Conservation (phyloP, 306 rosid species). For the Prunus padus region DNA sequence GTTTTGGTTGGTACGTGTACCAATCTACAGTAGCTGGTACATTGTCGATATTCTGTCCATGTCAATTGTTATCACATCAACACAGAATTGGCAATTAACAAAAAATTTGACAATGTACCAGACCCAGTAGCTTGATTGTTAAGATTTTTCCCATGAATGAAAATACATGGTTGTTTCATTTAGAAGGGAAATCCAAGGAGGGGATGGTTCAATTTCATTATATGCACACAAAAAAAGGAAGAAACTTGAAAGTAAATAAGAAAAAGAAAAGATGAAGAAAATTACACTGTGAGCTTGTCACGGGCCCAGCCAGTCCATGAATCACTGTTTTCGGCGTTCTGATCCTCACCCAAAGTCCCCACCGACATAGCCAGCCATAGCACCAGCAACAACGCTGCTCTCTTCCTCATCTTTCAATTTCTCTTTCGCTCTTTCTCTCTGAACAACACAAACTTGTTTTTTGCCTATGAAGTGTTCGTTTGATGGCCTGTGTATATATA, state of each 20-base stretch:
- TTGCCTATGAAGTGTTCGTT: neutral
- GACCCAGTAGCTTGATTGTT: neutral
- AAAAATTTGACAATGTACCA: neutral
- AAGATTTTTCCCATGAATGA: neutral
- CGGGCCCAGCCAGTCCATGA: no score
- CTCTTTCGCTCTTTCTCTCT: neutral
- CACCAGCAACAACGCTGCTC: neutral
- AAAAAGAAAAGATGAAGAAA: neutral
- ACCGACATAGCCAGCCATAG: slow-evolving; percentile 6
- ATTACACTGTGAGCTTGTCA: no score
- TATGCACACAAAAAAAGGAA: neutral
- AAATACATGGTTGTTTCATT: neutral
- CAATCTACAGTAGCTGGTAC: neutral
- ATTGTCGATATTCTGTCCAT: neutral
- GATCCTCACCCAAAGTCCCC: neutral
- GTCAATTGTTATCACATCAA: neutral
- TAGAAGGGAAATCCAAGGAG: neutral
- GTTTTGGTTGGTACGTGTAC: neutral
- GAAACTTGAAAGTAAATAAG: neutral
- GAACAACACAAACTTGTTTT: no score
- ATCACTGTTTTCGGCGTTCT: neutral
- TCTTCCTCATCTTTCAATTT: neutral
- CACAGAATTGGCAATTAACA: neutral
- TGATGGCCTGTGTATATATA: neutral
- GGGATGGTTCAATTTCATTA: neutral